These are phyloP conservation scores for Teratosphaeria pseudoeucalypti DNA, from an alignment of 2,329 filamentous ascomycete species.

Conservation along the genomic window DNA sequence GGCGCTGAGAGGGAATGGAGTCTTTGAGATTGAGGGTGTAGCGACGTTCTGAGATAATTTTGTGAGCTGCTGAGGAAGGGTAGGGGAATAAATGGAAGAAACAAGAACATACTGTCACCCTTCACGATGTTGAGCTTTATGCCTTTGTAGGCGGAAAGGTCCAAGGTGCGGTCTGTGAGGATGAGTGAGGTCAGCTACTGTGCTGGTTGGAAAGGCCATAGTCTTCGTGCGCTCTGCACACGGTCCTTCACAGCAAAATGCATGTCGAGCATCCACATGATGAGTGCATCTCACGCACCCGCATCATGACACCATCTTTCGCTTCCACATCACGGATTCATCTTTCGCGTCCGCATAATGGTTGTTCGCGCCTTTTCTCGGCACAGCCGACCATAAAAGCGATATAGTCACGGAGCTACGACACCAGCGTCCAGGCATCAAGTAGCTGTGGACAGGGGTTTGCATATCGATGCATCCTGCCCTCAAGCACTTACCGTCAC, in stretches of 20 bases:
- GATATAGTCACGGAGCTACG: background rate
- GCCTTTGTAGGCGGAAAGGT: slow-evolving; percentile 54
- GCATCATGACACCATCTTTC: no score
- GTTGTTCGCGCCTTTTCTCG: no score
- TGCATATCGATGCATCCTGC: background rate
- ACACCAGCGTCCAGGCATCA: background rate
- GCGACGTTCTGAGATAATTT: slow-evolving; percentile 37
- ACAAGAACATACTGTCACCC: slow-evolving; percentile 38
- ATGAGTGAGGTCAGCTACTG: background rate
- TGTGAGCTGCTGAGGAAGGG: background rate
- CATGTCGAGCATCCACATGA: no score
- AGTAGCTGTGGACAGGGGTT: background rate
- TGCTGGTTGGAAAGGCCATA: background rate
- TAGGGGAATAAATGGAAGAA: background rate
- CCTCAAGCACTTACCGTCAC: slow-evolving; percentile 25
- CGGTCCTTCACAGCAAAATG: no score
- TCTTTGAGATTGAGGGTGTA: slow-evolving; percentile 73
- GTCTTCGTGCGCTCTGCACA: background rate
- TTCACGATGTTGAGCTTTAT: slow-evolving; percentile 44
- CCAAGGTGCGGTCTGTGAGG: slow-evolving; percentile 41
- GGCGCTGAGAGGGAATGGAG: slow-evolving; percentile 37
- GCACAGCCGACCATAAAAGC: no score
- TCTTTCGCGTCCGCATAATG: background rate
- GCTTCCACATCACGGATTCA: background rate
- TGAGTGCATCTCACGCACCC: no score